phyloP scores from a whole-genome alignment of 805 yeast genomes.

The Brettanomyces custersianus region DNA sequence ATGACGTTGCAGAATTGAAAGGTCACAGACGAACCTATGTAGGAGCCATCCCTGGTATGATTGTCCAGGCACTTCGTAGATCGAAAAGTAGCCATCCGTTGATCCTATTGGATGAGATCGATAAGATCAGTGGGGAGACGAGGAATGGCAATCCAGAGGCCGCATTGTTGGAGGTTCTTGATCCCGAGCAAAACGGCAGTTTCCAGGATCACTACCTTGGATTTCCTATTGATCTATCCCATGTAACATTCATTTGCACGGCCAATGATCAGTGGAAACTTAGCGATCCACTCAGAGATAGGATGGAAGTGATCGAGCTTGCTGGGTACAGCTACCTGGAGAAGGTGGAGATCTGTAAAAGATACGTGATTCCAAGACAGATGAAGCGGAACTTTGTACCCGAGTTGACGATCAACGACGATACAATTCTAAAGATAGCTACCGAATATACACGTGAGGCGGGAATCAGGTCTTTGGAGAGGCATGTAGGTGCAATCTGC shows the following conservation, averaged over 20 bases:
- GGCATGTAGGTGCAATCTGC: constrained; percentile 67
- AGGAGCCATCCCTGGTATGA: constrained; percentile 85
- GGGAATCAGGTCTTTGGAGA: constrained; percentile 75
- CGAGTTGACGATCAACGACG: constrained; percentile 38
- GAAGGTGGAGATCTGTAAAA: constrained; percentile 61
- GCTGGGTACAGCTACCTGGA: constrained; percentile 76
- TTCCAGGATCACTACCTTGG: constrained; percentile 81
- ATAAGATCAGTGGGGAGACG: constrained; percentile 36
- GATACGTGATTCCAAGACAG: constrained; percentile 70
- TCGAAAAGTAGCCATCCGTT: constrained; percentile 77
- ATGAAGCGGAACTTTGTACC: constrained; percentile 56
- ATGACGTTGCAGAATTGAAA: constrained; percentile 81
- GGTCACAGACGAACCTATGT: constrained; percentile 90
- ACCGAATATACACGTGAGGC: constrained; percentile 73
- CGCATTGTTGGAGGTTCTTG: constrained; percentile 78
- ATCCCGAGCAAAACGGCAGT: constrained; percentile 76
- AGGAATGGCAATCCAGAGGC: constrained; percentile 77
- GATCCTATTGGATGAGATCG: constrained; percentile 76
- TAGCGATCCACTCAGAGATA: constrained; percentile 69
- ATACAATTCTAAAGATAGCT: constrained; percentile 53
- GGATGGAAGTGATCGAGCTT: constrained; percentile 74
- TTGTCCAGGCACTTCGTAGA: constrained; percentile 68
- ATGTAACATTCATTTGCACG: constrained; percentile 75
- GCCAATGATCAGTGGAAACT: constrained; percentile 69
- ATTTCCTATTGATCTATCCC: constrained; percentile 77